Percentiles rank a stretch among this genome's conserved stretches.
Evolutionary conservation across 1,284 basidiomycete genomes (phyloP).

Genomic region (Cryptococcus sp.): DNA sequence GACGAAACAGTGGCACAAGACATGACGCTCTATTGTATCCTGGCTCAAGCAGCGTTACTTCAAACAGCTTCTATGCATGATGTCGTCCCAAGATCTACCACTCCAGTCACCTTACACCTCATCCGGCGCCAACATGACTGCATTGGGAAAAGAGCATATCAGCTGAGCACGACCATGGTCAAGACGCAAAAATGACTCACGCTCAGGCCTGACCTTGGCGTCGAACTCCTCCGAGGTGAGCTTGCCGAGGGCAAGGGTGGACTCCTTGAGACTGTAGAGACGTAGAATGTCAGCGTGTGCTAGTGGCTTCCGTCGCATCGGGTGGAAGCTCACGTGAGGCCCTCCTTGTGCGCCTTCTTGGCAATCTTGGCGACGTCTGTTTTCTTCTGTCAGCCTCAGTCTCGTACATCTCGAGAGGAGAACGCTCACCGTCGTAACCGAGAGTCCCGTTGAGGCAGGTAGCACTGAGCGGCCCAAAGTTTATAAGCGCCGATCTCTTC

Average conservation of each 20-base stretch:
- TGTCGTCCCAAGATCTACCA: not conserved
- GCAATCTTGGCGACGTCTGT: slow-evolving; percentile 95
- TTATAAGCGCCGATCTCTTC: not conserved
- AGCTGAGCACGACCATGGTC: not conserved
- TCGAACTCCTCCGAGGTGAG: slow-evolving; percentile 92
- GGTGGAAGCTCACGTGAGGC: slow-evolving; percentile 62
- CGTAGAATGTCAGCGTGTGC: not conserved
- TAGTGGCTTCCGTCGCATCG: too few species aligned
- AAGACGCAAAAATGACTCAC: slow-evolving; percentile 30
- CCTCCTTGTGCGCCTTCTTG: slow-evolving; percentile 99
- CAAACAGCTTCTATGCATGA: not conserved
- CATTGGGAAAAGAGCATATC: not conserved
- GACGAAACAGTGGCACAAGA: not conserved
- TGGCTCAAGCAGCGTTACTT: not conserved
- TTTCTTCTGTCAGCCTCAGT: slow-evolving; percentile 1
- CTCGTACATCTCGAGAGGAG: too few species aligned
- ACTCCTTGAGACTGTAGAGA: slow-evolving; percentile 67
- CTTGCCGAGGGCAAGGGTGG: slow-evolving; percentile 81
- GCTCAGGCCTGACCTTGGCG: slow-evolving; percentile 88
- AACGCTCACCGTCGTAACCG: slow-evolving; percentile 35
- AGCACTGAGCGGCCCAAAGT: slow-evolving; percentile 20
- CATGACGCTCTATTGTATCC: not conserved
- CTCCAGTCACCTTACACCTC: slow-evolving; percentile 27
- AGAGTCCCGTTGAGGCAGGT: slow-evolving; percentile 43
- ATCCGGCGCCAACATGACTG: slow-evolving; percentile 49